A percentile compares a stretch with the other conserved stretches of the same genome.
These are phyloP conservation scores for Heritiera fomes DNA, from an alignment of 345 rosid genomes.

Conservation along the genomic window DNA sequence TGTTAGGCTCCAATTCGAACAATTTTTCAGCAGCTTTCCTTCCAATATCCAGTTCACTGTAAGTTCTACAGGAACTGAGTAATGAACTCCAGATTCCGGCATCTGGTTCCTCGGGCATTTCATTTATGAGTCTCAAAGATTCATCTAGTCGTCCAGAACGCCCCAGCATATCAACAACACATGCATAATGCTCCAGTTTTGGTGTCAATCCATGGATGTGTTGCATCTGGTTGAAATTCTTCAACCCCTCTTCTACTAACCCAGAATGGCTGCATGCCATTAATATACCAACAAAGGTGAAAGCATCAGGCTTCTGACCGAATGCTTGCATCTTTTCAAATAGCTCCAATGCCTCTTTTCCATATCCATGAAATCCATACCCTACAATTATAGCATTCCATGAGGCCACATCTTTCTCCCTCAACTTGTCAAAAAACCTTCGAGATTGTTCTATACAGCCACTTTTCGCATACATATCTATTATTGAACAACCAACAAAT, in stretches of 20 bases:
- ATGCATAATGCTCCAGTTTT: slow-evolving; percentile 65
- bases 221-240: slow-evolving; percentile 50
- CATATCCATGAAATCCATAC: slow-evolving; percentile 60
- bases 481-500: slow-evolving; percentile 52
- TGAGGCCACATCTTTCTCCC: slow-evolving; percentile 43
- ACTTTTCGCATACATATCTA: slow-evolving; percentile 70
- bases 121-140: slow-evolving; percentile 45
- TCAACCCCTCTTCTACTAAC: slow-evolving; percentile 54
- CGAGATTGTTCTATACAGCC: slow-evolving; percentile 48
- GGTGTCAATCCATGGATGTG: slow-evolving; percentile 40
- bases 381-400: slow-evolving; percentile 73
- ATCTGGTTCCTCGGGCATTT: slow-evolving; percentile 67
- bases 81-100: slow-evolving; percentile 62
- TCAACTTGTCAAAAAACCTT: slow-evolving; percentile 41
- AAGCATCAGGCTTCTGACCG: slow-evolving; percentile 48
- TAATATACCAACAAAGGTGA: slow-evolving; percentile 60
- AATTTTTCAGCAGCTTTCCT: slow-evolving; percentile 55
- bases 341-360: slow-evolving; percentile 49
- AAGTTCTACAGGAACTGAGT: slow-evolving; percentile 62
- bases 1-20: slow-evolving; percentile 52
- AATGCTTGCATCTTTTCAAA: slow-evolving; percentile 58
- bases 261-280: slow-evolving; percentile 65
- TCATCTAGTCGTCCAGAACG: slow-evolving; percentile 55
- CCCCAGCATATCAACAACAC: slow-evolving; percentile 73
- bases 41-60: slow-evolving; percentile 46